Evolutionary conservation across 2,329 filamentous ascomycete species (phyloP), one percentile per base, ranked within the genome.

Genomic region (Setomelanomma holmii): DNA sequence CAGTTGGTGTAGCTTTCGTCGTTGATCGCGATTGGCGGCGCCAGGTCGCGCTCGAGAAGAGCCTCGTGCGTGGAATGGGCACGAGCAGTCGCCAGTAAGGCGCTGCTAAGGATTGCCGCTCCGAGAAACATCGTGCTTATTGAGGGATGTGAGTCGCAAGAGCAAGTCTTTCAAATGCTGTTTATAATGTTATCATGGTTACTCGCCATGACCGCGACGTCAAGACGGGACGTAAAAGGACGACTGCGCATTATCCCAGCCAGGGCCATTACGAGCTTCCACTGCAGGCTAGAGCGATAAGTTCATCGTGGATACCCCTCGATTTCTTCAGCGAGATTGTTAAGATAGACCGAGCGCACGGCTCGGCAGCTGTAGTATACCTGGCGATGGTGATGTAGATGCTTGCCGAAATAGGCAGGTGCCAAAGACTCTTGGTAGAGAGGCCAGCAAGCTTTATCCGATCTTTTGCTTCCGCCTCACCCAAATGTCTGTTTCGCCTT

Each of bases 391-490:
- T 55, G 55, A 57, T 53, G 46, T 53, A 64, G 58, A 50, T 65
- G 34, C 45, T 68, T 67, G 40, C 69, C 60, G 1, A 21, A 62
- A 54, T 45, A 58, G 68, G 68, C 53, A 72, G 69, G 68, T 69
- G 51, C 50, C 24, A 51, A 55, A 38, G 49, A n/a, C n/a, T n/a
- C n/a, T n/a, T n/a, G n/a, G n/a, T n/a, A n/a, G n/a, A n/a, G n/a
- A n/a, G n/a, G n/a, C n/a, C n/a, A 40, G 50, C 39, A 24, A 41
- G n/a, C 4, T 20, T 59, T 40, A 68, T 24, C 66, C 66, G 20
- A 68, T 68, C 23, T 48, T 64, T 45, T 70, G 65, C 56, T 72
- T 76, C 56, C 66, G 65, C 52, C 69, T 68, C 0, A 76, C 67
- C 75, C 67, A 70, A 5, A 70, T 40, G 4, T 68, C 53, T 21